Conservation (phyloP, 2,329 filamentous ascomycete species). For the Cladosporium austrohemisphaericum region DNA sequence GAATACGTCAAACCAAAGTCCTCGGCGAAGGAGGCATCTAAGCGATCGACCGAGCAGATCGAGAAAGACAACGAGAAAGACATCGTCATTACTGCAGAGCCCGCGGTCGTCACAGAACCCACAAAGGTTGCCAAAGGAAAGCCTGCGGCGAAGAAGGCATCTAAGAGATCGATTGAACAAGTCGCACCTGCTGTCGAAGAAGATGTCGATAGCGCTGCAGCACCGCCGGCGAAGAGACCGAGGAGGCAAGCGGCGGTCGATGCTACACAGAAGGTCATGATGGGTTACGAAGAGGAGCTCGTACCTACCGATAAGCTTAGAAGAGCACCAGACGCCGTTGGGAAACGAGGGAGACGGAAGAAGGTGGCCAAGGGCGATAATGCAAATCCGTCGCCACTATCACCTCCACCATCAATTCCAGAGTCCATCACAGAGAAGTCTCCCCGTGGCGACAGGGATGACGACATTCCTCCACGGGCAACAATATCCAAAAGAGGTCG, state of each 20-base stretch:
- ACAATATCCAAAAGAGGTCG: slow-evolving; percentile 1
- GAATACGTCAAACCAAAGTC: too few species aligned
- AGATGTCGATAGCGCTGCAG: background rate
- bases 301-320: slow-evolving; percentile 24
- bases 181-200: background rate
- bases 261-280: slow-evolving; percentile 23
- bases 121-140: background rate
- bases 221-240: slow-evolving; percentile 16
- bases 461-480: background rate
- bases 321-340: slow-evolving; percentile 14
- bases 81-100: background rate
- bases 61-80: background rate
- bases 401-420: too few species aligned
- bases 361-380: background rate
- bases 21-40: background rate
- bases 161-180: background rate
- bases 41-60: too few species aligned
- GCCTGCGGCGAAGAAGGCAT: too few species aligned
- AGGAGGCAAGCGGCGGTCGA: slow-evolving; percentile 24
- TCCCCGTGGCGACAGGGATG: background rate
- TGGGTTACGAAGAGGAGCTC: slow-evolving; percentile 24
- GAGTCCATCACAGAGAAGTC: too few species aligned
- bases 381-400: background rate
- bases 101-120: background rate
- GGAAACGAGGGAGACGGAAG: background rate